A percentile compares a stretch with the other conserved stretches of the same genome.
phyloP scores from a whole-genome alignment of 2,329 filamentous ascomycete species.

The Colletotrichum noveboracense region DNA sequence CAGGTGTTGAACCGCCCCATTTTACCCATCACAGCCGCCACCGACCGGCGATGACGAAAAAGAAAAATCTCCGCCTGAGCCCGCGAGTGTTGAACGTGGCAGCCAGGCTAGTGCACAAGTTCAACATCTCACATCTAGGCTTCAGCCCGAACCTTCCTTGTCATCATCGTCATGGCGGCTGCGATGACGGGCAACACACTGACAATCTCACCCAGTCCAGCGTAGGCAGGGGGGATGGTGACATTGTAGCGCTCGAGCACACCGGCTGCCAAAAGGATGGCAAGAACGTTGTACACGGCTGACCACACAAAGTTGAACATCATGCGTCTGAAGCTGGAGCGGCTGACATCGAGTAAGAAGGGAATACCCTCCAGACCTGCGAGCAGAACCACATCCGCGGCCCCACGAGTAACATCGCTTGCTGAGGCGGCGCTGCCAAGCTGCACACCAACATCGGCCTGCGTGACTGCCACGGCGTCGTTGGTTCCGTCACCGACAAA shows the following conservation, averaged over 20 bases:
- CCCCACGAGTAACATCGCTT: conserved; percentile 60
- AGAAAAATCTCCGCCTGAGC: neutral
- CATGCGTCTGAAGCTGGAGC: conserved; percentile 44
- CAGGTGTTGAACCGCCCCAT: conserved; percentile 1
- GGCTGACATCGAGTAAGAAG: conserved; percentile 53
- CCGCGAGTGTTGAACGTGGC: conserved; percentile 4
- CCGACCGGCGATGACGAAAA: neutral
- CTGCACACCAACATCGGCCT: conserved; percentile 65
- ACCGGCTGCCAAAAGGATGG: conserved; percentile 64
- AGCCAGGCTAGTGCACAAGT: neutral
- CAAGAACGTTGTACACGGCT: conserved; percentile 65
- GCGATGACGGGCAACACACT: conserved; percentile 67
- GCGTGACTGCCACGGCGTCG: conserved; percentile 65
- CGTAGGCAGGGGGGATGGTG: conserved; percentile 53
- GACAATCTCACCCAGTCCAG: conserved; percentile 68
- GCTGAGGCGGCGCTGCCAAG: conserved; percentile 48
- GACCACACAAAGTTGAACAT: conserved; percentile 69
- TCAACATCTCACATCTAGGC: neutral
- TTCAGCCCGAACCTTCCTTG: conserved; percentile 2
- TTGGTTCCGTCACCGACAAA: conserved; percentile 71
- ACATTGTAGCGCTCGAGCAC: conserved; percentile 53
- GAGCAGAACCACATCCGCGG: conserved; percentile 64
- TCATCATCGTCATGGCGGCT: conserved; percentile 33
- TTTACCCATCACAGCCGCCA: neutral
- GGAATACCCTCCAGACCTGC: conserved; percentile 55